A percentile compares a stretch with the other conserved stretches of the same genome.
phyloP scores from a whole-genome alignment of 257 asterid species.

The Nicotiana tomentosiformis region DNA sequence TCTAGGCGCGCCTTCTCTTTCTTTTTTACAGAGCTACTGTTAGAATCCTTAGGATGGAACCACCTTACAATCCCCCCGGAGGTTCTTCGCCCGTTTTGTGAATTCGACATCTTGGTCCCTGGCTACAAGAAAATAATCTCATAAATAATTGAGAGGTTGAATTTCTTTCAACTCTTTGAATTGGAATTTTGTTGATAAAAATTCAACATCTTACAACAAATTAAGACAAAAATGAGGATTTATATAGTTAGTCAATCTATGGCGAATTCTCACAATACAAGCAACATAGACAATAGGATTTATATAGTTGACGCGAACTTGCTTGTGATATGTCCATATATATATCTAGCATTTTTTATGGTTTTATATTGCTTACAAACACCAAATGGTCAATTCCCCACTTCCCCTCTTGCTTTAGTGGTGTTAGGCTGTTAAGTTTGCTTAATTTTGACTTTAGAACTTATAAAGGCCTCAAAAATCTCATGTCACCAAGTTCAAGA shows the following conservation, averaged over 20 bases:
- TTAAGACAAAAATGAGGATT: not conserved
- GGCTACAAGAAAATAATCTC: slow-evolving; percentile 24
- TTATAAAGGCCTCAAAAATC: not conserved
- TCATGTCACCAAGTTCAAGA: not conserved
- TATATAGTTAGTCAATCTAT: no score
- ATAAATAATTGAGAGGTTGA: not conserved
- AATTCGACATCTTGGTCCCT: slow-evolving; percentile 20
- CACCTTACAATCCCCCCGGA: slow-evolving; percentile 49
- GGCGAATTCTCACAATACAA: no score
- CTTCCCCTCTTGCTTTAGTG: not conserved
- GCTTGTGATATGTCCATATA: not conserved
- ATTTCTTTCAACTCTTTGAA: not conserved
- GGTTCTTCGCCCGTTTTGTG: slow-evolving; percentile 22
- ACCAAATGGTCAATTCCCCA: not conserved
- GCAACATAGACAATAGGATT: no score
- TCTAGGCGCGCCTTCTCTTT: slow-evolving; percentile 73
- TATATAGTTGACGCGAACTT: no score
- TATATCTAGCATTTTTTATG: not conserved
- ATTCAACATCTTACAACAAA: not conserved
- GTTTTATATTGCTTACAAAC: no score
- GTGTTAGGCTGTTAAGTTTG: not conserved
- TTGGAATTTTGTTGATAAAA: not conserved
- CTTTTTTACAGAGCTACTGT: slow-evolving; percentile 32
- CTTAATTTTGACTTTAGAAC: not conserved
- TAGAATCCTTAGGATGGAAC: slow-evolving; percentile 50